phyloP scores from a whole-genome alignment of 2,329 filamentous ascomycete genomes.

The Pseudocercospora cruenta region DNA sequence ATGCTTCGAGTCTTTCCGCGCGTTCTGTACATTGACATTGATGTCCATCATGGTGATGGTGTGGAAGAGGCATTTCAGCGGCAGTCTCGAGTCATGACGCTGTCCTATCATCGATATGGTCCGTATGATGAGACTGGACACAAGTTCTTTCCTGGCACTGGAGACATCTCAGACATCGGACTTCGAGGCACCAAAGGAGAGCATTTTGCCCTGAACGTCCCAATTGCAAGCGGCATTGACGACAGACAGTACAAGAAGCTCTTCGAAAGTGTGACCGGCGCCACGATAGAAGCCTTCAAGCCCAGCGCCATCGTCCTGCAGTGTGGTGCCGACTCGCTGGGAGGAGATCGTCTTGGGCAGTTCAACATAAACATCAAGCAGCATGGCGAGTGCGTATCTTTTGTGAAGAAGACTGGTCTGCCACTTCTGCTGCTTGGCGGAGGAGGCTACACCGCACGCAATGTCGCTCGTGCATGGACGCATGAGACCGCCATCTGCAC shows the following conservation, averaged over 20 bases:
- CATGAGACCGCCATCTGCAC: slow-evolving; percentile 94
- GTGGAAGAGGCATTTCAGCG: slow-evolving; percentile 91
- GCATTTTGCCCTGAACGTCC: slow-evolving; percentile 70
- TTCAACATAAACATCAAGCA: slow-evolving; percentile 97
- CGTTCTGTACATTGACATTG: slow-evolving; percentile 93
- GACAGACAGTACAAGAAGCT: slow-evolving; percentile 79
- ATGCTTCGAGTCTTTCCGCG: slow-evolving; percentile 79
- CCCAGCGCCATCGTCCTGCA: slow-evolving; percentile 91
- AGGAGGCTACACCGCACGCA: slow-evolving; percentile 93
- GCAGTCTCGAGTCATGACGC: slow-evolving; percentile 85
- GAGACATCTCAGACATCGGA: slow-evolving; percentile 68
- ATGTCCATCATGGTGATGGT: slow-evolving; percentile 88
- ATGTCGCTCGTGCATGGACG: slow-evolving; percentile 94
- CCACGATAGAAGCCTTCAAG: slow-evolving; percentile 80
- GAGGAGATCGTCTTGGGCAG: slow-evolving; percentile 87
- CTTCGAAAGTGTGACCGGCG: slow-evolving; percentile 79
- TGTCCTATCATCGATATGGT: slow-evolving; percentile 97
- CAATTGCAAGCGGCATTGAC: slow-evolving; percentile 69
- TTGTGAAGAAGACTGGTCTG: slow-evolving; percentile 77
- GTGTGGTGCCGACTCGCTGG: slow-evolving; percentile 92
- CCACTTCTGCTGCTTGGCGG: slow-evolving; percentile 91
- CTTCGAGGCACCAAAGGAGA: slow-evolving; percentile 76
- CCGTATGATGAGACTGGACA: slow-evolving; percentile 61
- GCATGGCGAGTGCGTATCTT: slow-evolving; percentile 88
- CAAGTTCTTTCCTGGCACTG: slow-evolving; percentile 69